A percentile compares a stretch with the other conserved stretches of the same genome.
Conservation (phyloP, 192 early-diverging fungal species). For the Coemansia erecta region DNA sequence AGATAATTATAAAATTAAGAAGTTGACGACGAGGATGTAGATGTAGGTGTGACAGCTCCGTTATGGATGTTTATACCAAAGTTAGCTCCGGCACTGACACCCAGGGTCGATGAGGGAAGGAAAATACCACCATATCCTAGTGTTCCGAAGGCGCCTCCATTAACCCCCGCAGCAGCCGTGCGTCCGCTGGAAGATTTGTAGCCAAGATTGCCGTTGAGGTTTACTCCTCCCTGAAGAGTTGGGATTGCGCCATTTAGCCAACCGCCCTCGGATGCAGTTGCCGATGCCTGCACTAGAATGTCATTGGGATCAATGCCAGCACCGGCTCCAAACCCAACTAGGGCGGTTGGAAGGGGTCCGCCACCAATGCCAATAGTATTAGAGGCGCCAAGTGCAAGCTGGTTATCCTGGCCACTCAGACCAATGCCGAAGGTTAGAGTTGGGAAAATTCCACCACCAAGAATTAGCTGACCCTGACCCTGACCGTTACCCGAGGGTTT, state of each 20-base stretch:
- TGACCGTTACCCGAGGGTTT: slow-evolving; percentile 5
- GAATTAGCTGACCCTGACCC: slow-evolving; percentile 14
- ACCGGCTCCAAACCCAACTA: slow-evolving; percentile 9
- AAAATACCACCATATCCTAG: slow-evolving; percentile 32
- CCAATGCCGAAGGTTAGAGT: slow-evolving; percentile 20
- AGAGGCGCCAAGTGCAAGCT: slow-evolving; percentile 13
- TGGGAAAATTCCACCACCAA: slow-evolving; percentile 33
- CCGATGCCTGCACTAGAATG: slow-evolving; percentile 14
- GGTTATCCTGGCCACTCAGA: not conserved
- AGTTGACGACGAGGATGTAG: not conserved
- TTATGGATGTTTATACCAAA: slow-evolving; percentile 15
- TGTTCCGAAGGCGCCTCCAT: slow-evolving; percentile 9
- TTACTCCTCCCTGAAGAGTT: slow-evolving; percentile 11
- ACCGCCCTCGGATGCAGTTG: slow-evolving; percentile 23
- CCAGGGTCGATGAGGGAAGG: slow-evolving; percentile 12
- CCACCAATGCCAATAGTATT: slow-evolving; percentile 23
- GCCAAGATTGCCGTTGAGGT: slow-evolving; percentile 8
- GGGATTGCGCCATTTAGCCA: slow-evolving; percentile 18
- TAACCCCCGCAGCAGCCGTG: slow-evolving; percentile 2
- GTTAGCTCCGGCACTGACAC: slow-evolving; percentile 11
- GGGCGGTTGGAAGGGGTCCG: slow-evolving; percentile 8
- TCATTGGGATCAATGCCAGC: slow-evolving; percentile 12
- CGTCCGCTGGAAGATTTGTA: slow-evolving; percentile 11
- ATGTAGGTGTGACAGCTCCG: slow-evolving; percentile 6
- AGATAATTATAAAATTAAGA: no score